Evolutionary conservation across 139 green algal genomes (phyloP), one percentile per base, ranked within the genome.

Genomic region (Closterium sp.): DNA sequence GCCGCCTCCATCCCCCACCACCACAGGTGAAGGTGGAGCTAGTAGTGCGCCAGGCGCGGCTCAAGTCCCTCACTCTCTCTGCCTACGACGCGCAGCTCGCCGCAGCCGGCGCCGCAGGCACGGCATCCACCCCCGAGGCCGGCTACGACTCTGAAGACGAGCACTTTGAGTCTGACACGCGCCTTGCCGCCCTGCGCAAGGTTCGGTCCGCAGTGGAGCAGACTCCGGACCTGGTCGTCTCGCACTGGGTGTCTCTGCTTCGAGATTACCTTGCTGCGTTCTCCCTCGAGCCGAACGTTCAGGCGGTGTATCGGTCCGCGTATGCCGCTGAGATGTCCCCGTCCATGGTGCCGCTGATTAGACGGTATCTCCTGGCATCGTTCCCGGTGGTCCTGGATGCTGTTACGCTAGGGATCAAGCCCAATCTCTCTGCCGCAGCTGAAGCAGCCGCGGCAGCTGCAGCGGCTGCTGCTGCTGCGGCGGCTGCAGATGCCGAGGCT

Each of bases 321-420:
- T 34, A 34, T 87, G 31, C 32, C 23, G 66, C 87, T 90, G 66
- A 90, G 64, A 87, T 90, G 32, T 90, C 43, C 12, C 34, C 32
- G 12, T 34, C 33, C 33, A 87, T 90, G 87, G 19, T 90, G 3
- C 33, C 31, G 12, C 12, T 83, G 85, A 31, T 92, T 7, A 55
- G 34, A n/a, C 31, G 34, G 64, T 84, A 87, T 86, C 84, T 92
- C 10, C 35, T 90, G 8, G 89, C 35, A 9, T 30, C 87, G 23
- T 93, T 23, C 19, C 36, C 86, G 4, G 21, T 34, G 5, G 34
- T 93, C 90, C 66, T 93, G 8, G 86, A 93, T n/a, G 90, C 90
- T 10, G 90, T 92, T 21, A 93, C 55, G 4, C 12, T 85, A 35
- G 90, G 81, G 10, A n/a, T 85, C 35, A 93, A 25, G 10, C 90